Evolutionary conservation across 352 stramenopile genomes (phyloP), one percentile per base, ranked within the genome.

Genomic region (Halophytophthora polymorphica): DNA sequence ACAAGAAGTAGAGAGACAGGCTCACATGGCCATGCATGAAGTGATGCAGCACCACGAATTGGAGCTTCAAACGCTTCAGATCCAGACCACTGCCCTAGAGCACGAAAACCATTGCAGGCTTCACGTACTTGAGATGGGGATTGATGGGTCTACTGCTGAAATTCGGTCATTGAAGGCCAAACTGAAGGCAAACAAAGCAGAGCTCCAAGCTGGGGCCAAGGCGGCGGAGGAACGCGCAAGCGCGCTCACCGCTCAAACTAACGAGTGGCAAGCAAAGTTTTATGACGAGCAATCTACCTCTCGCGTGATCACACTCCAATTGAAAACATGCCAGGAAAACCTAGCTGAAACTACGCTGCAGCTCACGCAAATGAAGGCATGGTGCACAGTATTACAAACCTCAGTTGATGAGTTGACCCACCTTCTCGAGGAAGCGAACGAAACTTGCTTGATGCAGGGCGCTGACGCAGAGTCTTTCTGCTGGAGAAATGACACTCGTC

Each of bases 391-490:
- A 19, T 34, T 50, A 15, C 59, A 29, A 29, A 15, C 64, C 38
- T 61, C 23, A 33, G 43, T 49, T 19, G 3, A 38, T 2, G 25
- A 18, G 6, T 25, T 69, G 3, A 40, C 44, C 12, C 15, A n/a
- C 15, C 18, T 25, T 31, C 36, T 60, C 6, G 15, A 13, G 1
- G 53, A 65, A 42, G 6, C 17, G 31, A 47, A 58, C 10, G 58
- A 58, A 15, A 19, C 17, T 0, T 49, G 36, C 11, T 45, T 38
- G 29, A 68, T 66, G 56, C 56, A 59, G 14, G 21, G 56, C n/a
- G 47, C 46, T 35, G 61, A 70, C 17, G 23, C 35, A 13, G 61
- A 70, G 19, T 67, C 34, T 22, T 38, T 28, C 18, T 23, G 46
- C 10, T 53, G 22, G 34, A 45, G 8, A 10, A 31, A 31, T 48